A percentile compares a stretch with the other conserved stretches of the same genome.
These are phyloP conservation scores for Adansonia gregorii DNA, from an alignment of 441 rosid species.

Conservation along the genomic window DNA sequence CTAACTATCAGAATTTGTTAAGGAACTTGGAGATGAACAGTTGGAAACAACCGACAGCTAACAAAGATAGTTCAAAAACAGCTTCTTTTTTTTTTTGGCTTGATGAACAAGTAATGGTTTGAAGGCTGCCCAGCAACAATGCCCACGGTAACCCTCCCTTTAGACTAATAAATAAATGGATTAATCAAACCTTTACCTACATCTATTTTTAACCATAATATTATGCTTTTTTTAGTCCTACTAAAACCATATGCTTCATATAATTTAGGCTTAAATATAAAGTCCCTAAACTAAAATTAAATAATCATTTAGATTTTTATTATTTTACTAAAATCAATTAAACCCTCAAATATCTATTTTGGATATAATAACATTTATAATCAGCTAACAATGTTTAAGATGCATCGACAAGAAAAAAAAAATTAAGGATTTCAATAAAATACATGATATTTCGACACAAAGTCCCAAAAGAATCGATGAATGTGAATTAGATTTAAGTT, in stretches of 20 bases:
- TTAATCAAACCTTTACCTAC: neutral
- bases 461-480: no score
- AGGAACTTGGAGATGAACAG: neutral
- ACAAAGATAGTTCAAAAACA: conserved; percentile 23
- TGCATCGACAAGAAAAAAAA: neutral
- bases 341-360: no score
- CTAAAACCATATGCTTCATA: neutral
- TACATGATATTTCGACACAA: no score
- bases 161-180: neutral
- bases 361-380: no score
- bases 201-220: neutral
- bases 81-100: conserved; percentile 21
- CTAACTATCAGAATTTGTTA: conserved; percentile 38
- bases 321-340: no score
- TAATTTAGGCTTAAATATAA: neutral
- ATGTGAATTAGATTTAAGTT: no score
- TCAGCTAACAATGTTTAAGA: neutral
- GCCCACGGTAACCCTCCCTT: neutral
- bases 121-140: conserved; percentile 31
- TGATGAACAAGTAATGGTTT: conserved; percentile 36
- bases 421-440: no score
- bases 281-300: no score
- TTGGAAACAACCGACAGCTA: conserved; percentile 45
- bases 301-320: no score
- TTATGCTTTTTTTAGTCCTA: neutral